phyloP scores from a whole-genome alignment of 208 protist species.

The Trypanosoma melophagium region DNA sequence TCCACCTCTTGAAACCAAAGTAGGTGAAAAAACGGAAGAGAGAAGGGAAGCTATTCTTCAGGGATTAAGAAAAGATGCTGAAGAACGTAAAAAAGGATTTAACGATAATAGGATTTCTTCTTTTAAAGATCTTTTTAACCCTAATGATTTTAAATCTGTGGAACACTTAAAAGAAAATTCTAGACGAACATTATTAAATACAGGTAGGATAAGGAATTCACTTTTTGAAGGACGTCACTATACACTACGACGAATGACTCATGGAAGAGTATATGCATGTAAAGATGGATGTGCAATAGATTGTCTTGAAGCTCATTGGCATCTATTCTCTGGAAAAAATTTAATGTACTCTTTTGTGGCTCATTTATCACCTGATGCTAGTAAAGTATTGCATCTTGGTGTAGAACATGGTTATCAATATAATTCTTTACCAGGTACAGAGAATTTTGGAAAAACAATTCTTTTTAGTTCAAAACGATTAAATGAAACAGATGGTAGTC shows the following conservation, averaged over 20 bases:
- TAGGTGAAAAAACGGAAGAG: not conserved
- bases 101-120: not conserved
- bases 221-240: conserved; percentile 81
- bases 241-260: conserved; percentile 53
- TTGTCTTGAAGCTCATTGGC: conserved; percentile 84
- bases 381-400: conserved; percentile 57
- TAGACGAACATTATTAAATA: conserved; percentile 65
- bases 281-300: conserved; percentile 58
- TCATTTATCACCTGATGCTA: conserved; percentile 69
- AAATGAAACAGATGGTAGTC: conserved; percentile 34
- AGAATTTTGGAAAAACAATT: conserved; percentile 72
- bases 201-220: conserved; percentile 68
- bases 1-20: conserved; percentile 5
- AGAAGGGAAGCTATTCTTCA: conserved; percentile 24
- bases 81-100: not conserved
- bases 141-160: conserved; percentile 48
- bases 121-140: conserved; percentile 24
- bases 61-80: conserved; percentile 1
- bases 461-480: conserved; percentile 70
- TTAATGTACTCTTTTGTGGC: conserved; percentile 75
- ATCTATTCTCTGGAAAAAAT: conserved; percentile 66
- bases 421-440: conserved; percentile 74
- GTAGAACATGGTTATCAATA: conserved; percentile 87
- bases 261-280: conserved; percentile 77
- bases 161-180: conserved; percentile 40